phyloP scores from a whole-genome alignment of 2,329 filamentous ascomycete species.

The Ophiostoma novo-ulmi region DNA sequence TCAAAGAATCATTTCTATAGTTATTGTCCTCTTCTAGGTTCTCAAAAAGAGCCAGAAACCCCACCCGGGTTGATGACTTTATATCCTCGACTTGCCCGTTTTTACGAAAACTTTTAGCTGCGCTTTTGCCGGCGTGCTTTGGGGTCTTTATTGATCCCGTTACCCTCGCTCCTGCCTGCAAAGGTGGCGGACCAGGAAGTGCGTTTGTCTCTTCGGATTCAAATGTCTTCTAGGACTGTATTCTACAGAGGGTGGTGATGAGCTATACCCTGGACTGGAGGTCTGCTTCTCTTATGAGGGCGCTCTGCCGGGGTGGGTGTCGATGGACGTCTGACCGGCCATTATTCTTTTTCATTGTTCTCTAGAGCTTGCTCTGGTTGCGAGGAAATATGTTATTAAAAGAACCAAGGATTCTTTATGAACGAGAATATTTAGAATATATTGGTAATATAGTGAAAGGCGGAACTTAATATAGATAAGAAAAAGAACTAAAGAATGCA shows the following conservation, averaged over 20 bases:
- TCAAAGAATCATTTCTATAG: conserved; percentile 97
- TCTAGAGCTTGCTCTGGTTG: conserved; percentile 15
- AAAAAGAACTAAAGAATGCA: not conserved
- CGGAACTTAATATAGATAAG: not conserved
- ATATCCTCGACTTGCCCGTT: conserved; percentile 61
- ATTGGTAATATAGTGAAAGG: too few relatives aligned
- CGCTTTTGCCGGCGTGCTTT: conserved; percentile 18
- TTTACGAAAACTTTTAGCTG: conserved; percentile 22
- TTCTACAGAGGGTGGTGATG: conserved; percentile 79
- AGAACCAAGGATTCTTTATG: not conserved
- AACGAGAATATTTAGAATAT: too few relatives aligned
- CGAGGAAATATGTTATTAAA: not conserved
- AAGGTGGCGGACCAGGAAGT: conserved; percentile 50
- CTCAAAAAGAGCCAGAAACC: conserved; percentile 87
- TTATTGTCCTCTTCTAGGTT: conserved; percentile 89
- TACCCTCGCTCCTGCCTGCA: conserved; percentile 55
- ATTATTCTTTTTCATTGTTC: conserved; percentile 43
- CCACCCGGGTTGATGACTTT: conserved; percentile 89
- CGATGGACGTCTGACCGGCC: conserved; percentile 87
- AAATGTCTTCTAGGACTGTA: conserved; percentile 49
- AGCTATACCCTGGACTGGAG: conserved; percentile 72
- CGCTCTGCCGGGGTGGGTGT: conserved; percentile 71
- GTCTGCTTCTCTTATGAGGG: conserved; percentile 61
- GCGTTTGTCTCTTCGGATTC: conserved; percentile 12
- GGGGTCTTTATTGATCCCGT: conserved; percentile 42